Conservation (phyloP, 2,329 filamentous ascomycete genomes). For the Blumeriella jaapii region DNA sequence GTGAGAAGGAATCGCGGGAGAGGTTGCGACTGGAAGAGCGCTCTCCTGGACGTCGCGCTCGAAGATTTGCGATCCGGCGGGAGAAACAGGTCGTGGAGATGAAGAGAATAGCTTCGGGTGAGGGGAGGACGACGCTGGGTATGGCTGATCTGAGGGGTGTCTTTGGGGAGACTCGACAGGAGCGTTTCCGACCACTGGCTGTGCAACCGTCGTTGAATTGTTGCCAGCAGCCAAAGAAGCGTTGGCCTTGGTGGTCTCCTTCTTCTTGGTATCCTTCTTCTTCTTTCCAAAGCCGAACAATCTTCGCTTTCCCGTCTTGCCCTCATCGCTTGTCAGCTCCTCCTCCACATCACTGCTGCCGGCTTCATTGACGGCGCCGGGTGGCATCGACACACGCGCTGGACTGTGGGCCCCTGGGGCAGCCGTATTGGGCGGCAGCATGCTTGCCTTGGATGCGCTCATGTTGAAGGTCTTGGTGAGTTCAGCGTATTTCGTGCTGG, state of each 20-base stretch:
- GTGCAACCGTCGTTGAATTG: slow-evolving; percentile 18
- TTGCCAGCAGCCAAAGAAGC: slow-evolving; percentile 13
- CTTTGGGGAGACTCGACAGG: slow-evolving; percentile 32
- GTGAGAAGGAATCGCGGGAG: slow-evolving; percentile 81
- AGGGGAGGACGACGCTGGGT: slow-evolving; percentile 44
- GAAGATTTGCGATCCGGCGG: slow-evolving; percentile 73
- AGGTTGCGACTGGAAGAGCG: slow-evolving; percentile 52
- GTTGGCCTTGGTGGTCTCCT: slow-evolving; percentile 30
- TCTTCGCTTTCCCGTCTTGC: slow-evolving; percentile 41
- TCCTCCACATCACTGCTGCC: slow-evolving; percentile 21
- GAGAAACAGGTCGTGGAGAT: slow-evolving; percentile 67
- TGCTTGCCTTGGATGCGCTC: slow-evolving; percentile 24
- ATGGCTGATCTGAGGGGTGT: slow-evolving; percentile 32
- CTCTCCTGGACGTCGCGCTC: slow-evolving; percentile 89
- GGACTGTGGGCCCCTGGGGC: slow-evolving; percentile 15
- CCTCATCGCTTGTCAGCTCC: slow-evolving; percentile 26
- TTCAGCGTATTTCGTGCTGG: too few relatives aligned
- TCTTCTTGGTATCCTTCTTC: slow-evolving; percentile 38
- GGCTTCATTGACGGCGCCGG: slow-evolving; percentile 18
- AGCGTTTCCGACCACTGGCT: slow-evolving; percentile 21
- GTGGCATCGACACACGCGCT: slow-evolving; percentile 24
- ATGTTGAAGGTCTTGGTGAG: slow-evolving; percentile 21
- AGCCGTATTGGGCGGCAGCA: slow-evolving; percentile 21
- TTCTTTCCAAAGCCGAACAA: slow-evolving; percentile 54
- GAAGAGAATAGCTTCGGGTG: slow-evolving; percentile 51